Conservation (phyloP, 495 filamentous ascomycete species). For the Xylaria longipes region DNA sequence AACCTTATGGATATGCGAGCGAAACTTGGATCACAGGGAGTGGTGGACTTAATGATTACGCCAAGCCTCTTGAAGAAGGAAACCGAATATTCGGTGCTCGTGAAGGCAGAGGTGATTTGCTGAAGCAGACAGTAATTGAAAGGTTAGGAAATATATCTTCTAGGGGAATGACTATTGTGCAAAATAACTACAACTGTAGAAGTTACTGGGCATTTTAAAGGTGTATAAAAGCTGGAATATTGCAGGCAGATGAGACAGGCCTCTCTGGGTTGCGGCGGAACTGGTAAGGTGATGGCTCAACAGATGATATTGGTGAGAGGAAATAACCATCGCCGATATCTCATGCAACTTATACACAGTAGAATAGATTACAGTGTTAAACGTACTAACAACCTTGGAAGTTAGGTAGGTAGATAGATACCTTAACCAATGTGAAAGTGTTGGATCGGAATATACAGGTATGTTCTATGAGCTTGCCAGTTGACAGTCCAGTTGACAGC, state of each 20-base stretch:
- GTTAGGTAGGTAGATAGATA: background rate
- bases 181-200: too few species aligned
- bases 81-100: constrained; percentile 31
- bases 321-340: background rate
- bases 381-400: background rate
- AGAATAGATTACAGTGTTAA: background rate
- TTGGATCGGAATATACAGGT: background rate
- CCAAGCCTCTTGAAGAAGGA: constrained; percentile 39
- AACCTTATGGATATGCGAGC: constrained; percentile 34
- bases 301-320: background rate
- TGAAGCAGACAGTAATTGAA: background rate
- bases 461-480: constrained; percentile 4
- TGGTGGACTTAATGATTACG: constrained; percentile 39
- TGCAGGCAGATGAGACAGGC: constrained; percentile 1
- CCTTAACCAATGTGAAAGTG: background rate
- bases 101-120: constrained; percentile 41
- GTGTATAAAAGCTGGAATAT: background rate
- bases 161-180: background rate
- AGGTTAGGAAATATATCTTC: background rate
- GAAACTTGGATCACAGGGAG: constrained; percentile 20
- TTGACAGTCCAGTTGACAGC: background rate
- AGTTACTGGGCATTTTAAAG: background rate
- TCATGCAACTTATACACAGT: background rate
- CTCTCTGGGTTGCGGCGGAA: background rate
- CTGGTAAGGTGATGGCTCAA: background rate